Evolutionary conservation across 495 filamentous ascomycete species (phyloP).

Genomic region (Penicillium dipodomyicola): DNA sequence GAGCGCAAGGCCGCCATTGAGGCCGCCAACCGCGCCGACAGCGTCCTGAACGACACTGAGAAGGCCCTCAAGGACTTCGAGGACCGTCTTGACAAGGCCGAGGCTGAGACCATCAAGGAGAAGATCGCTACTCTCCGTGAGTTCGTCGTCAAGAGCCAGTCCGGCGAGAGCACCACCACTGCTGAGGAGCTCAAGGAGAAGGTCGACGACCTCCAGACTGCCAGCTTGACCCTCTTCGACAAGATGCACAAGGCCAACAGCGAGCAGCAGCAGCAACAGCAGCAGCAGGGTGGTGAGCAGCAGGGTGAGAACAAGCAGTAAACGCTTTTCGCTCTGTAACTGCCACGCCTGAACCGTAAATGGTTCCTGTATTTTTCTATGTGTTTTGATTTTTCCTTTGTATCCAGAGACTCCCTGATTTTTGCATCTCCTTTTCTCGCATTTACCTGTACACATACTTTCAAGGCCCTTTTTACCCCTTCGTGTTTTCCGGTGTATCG

Average conservation of each 20-base stretch:
- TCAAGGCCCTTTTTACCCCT: conserved; percentile 24
- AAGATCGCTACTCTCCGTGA: conserved; percentile 90
- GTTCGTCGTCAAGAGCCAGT: conserved; percentile 90
- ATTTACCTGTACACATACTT: conserved; percentile 47
- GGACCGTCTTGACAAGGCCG: conserved; percentile 93
- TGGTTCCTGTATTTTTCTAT: conserved; percentile 32
- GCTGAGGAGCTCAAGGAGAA: conserved; percentile 94
- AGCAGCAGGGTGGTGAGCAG: conserved; percentile 53
- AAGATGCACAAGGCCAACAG: conserved; percentile 97
- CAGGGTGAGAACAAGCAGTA: conserved; percentile 83
- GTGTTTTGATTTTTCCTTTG: conserved; percentile 22
- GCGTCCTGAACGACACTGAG: conserved; percentile 95
- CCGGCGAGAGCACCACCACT: conserved; percentile 80
- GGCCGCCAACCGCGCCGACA: conserved; percentile 94
- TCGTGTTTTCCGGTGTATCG: conserved; percentile 40
- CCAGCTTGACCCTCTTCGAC: conserved; percentile 95
- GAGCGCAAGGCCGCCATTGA: conserved; percentile 95
- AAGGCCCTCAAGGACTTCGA: conserved; percentile 96
- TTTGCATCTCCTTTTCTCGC: conserved; percentile 29
- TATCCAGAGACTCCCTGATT: conserved; percentile 31
- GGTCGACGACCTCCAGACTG: conserved; percentile 94
- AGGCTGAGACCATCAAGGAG: conserved; percentile 87
- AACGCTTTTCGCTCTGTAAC: conserved; percentile 27
- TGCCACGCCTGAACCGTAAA: conserved; percentile 3
- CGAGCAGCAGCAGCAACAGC: conserved; percentile 58